A percentile compares a stretch with the other conserved stretches of the same genome.
Evolutionary conservation across 2,329 filamentous ascomycete species (phyloP).

Genomic region (Penicillium sp.): DNA sequence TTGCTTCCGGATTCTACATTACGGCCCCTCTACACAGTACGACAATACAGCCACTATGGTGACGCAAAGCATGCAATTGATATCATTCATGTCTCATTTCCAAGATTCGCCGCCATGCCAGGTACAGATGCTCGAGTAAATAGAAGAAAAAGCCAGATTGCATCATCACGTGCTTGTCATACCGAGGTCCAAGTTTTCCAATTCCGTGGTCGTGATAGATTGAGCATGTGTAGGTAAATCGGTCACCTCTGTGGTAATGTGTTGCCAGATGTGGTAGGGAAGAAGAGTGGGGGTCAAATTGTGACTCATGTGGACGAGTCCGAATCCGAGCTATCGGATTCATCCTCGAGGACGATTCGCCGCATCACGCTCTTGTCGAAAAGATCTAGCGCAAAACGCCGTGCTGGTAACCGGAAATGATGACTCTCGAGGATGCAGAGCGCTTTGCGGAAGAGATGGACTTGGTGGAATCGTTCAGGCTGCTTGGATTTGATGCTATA

Average conservation of each 20-base stretch:
- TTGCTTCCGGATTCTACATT: not conserved
- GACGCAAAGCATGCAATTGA: slow-evolving; percentile 7
- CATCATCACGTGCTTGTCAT: slow-evolving; percentile 2
- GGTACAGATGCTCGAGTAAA: slow-evolving; percentile 13
- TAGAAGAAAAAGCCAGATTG: slow-evolving; percentile 2
- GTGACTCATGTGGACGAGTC: slow-evolving; percentile 24
- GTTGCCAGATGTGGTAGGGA: not conserved
- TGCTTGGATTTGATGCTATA: slow-evolving; percentile 73
- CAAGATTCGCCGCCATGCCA: slow-evolving; percentile 13
- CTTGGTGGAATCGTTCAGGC: slow-evolving; percentile 70
- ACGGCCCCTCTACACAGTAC: not conserved
- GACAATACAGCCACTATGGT: not conserved
- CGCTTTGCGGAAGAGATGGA: slow-evolving; percentile 77
- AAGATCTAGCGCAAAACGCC: slow-evolving; percentile 86
- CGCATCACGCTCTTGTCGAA: slow-evolving; percentile 90
- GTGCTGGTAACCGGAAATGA: slow-evolving; percentile 81
- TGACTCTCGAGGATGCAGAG: slow-evolving; percentile 83
- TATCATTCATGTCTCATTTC: slow-evolving; percentile 19
- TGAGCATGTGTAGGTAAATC: slow-evolving; percentile 8
- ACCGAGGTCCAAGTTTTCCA: not conserved
- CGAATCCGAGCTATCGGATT: slow-evolving; percentile 35
- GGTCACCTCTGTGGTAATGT: not conserved
- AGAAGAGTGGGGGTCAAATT: not conserved
- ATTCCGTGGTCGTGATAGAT: slow-evolving; percentile 9
- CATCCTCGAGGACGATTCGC: slow-evolving; percentile 77